Base-by-base conservation (phyloP, 371 early-diverging fungal species). In the Fennellomyces sp. region DNA sequence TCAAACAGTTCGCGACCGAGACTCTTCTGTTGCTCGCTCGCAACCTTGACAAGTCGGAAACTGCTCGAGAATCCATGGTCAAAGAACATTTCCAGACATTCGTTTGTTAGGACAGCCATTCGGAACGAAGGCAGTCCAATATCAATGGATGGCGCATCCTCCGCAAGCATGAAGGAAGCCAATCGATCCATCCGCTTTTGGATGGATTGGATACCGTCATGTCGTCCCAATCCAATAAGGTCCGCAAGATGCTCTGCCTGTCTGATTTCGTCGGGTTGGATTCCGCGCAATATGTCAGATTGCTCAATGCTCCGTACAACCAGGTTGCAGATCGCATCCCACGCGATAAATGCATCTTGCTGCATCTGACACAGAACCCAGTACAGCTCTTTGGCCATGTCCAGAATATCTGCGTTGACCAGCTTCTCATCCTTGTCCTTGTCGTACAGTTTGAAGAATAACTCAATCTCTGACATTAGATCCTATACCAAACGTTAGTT, bases 371-470 rank as follows among this genome's bases (percentile, higher is more conserved):
- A 19, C 61, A 89, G 79, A 3, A 94, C 62, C 65, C 88, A 91
- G 21, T 93, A 80, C 10, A 97, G 62, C 51, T 91, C 89, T 67
- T 94, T 91, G 1, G 92, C 89, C 70, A 96, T 78, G 47, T 82
- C 83, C 56, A 92, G 78, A n/a, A 94, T 75, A 58, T 96, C 93
- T 38, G 88, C 84, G 41, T 89, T 85, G 30, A 66, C 79, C 31
- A 96, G 66, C 19, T 68, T 63, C 2, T 85, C 88, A 56, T 91
- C 86, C 31, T 73, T 67, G 61, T 91, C 85, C 27, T 74, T 61
- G 65, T 94, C 92, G 58, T 94, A 94, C 60, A 94, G 65, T 11
- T 87, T 75, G 64, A 95, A 96, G 60, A 94, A 91, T 26, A 91
- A 72, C 17, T 87, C 85, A 63, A 95, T 88, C 17, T 88, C 81